Evolutionary conservation across 305 asterid species (phyloP).

Genomic region (Fraxinus albicans): DNA sequence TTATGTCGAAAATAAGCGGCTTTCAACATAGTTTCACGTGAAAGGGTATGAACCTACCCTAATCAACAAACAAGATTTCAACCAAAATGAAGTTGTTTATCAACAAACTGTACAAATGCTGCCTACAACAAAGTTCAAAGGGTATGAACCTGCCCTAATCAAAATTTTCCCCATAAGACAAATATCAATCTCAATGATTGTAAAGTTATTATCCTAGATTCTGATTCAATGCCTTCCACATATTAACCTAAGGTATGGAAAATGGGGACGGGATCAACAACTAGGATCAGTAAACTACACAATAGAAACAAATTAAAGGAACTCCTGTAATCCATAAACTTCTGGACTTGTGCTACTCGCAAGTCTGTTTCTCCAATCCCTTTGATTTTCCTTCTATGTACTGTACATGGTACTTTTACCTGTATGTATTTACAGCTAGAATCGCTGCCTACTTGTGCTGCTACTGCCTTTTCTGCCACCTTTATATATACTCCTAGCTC

Average conservation of each 20-base stretch:
- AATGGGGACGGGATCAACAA: slow-evolving; percentile 20
- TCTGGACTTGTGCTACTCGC: not conserved
- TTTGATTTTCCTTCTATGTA: slow-evolving; percentile 33
- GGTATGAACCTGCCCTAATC: slow-evolving; percentile 4
- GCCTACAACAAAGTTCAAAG: not conserved
- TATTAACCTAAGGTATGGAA: slow-evolving; percentile 13
- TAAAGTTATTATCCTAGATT: slow-evolving; percentile 24
- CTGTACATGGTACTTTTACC: slow-evolving; percentile 79
- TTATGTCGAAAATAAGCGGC: not conserved
- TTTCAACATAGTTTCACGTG: not conserved
- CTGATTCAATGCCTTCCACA: slow-evolving; percentile 23
- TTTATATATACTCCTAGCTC: slow-evolving; percentile 41
- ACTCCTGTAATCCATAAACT: slow-evolving; percentile 20
- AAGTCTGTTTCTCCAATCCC: slow-evolving; percentile 19
- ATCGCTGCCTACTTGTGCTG: slow-evolving; percentile 67
- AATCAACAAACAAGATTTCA: not conserved
- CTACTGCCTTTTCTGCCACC: slow-evolving; percentile 51
- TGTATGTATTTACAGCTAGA: slow-evolving; percentile 59
- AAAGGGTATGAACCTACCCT: not conserved
- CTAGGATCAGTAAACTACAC: slow-evolving; percentile 8
- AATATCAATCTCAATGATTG: slow-evolving; percentile 7
- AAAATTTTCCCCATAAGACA: slow-evolving; percentile 16
- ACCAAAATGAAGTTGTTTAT: not conserved
- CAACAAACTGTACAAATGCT: slow-evolving; percentile 27
- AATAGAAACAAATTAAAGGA: not conserved